Conservation (phyloP, 352 stramenopile genomes). For the Phytophthora fragariaefolia region DNA sequence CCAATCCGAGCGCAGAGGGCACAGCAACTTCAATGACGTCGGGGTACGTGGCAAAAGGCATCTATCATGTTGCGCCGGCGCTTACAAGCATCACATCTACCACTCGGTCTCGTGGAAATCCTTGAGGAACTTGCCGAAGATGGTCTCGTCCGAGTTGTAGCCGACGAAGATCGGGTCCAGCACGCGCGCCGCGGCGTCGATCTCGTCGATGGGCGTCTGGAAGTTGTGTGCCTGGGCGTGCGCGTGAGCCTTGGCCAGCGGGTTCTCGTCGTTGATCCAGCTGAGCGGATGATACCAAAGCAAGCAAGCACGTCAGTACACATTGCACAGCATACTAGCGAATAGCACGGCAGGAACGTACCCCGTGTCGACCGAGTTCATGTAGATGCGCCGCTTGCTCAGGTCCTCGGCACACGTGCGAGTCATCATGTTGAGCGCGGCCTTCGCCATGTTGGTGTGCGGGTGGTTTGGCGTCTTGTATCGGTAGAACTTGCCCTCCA, state of each 20-base stretch:
- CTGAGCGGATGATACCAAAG: constrained; percentile 31
- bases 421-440: constrained; percentile 99
- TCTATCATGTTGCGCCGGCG: constrained; percentile 10
- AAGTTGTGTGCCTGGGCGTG: constrained; percentile 94
- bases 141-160: constrained; percentile 68
- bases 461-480: constrained; percentile 98
- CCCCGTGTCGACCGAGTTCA: constrained; percentile 98
- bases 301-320: constrained; percentile 9
- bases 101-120: constrained; percentile 92
- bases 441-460: constrained; percentile 99
- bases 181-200: constrained; percentile 95
- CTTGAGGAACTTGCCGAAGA: constrained; percentile 90
- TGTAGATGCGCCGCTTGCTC: constrained; percentile 95
- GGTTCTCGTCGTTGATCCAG: constrained; percentile 99
- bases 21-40: constrained; percentile 34
- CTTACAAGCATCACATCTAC: constrained; percentile 43
- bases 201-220: constrained; percentile 98
- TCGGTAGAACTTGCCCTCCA: constrained; percentile 98
- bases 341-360: constrained; percentile 37
- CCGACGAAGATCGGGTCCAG: constrained; percentile 95
- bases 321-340: background rate
- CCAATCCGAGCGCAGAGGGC: constrained; percentile 24
- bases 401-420: constrained; percentile 95
- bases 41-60: constrained; percentile 14
- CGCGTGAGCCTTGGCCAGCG: constrained; percentile 92